Conservation (phyloP, 2,329 filamentous ascomycete genomes). For the Proliferodiscus dingleyae region DNA sequence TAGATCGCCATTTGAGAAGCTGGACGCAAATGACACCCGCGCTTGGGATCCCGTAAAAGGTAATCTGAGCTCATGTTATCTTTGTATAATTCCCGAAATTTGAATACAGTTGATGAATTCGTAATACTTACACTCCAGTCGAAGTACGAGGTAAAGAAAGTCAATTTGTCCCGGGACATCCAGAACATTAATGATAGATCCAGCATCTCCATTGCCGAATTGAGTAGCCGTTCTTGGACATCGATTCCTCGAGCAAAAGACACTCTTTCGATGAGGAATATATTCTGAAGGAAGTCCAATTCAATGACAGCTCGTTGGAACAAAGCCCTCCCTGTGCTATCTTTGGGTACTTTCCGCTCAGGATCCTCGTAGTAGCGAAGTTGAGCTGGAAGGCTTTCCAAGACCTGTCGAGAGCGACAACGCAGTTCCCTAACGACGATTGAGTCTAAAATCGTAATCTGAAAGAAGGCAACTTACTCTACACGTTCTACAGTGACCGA, state of each 20-base stretch:
- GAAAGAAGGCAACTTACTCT: constrained; percentile 11
- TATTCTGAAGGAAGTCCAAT: constrained; percentile 26
- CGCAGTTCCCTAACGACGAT: constrained; percentile 18
- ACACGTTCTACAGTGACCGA: constrained; percentile 19
- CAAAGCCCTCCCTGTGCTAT: constrained; percentile 14
- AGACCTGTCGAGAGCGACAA: constrained; percentile 16
- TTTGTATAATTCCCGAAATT: neutral
- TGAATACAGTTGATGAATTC: neutral
- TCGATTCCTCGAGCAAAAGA: constrained; percentile 20
- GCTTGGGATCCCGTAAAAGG: constrained; percentile 25
- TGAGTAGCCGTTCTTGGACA: constrained; percentile 22
- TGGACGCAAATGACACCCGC: constrained; percentile 28
- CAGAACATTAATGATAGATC: constrained; percentile 26
- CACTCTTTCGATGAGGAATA: constrained; percentile 26
- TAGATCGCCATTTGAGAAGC: constrained; percentile 20
- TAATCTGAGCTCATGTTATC: constrained; percentile 8
- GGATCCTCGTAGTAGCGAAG: constrained; percentile 20
- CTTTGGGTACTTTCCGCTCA: constrained; percentile 15
- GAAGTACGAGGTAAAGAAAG: constrained; percentile 18
- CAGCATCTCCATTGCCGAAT: constrained; percentile 27
- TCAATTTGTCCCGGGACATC: constrained; percentile 25
- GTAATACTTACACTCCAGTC: constrained; percentile 27
- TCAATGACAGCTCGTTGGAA: constrained; percentile 19
- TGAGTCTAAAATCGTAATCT: constrained; percentile 2
- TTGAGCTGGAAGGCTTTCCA: constrained; percentile 16